These are phyloP conservation scores for Geotrichum carabidarum DNA, from an alignment of 1,139 yeast species.

Conservation along the genomic window DNA sequence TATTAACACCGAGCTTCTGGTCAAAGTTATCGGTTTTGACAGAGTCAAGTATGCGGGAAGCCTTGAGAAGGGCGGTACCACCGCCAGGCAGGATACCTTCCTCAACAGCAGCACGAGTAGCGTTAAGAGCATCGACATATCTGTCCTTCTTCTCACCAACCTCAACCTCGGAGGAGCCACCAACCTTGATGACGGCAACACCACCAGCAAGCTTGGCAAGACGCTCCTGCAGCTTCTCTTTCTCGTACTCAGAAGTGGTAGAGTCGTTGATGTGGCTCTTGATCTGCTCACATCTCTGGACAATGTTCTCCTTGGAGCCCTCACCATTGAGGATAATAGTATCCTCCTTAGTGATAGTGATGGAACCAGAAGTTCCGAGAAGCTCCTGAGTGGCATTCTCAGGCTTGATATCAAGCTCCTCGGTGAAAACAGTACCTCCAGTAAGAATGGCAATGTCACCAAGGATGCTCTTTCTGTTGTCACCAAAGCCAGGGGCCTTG, in stretches of 20 bases:
- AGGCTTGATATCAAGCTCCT: constrained; percentile 95
- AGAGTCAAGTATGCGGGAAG: constrained; percentile 72
- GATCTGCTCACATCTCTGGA: constrained; percentile 94
- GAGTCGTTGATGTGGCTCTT: constrained; percentile 70
- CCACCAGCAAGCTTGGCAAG: constrained; percentile 98
- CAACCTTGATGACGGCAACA: constrained; percentile 97
- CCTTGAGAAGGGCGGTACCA: constrained; percentile 97
- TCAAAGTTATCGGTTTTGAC: constrained; percentile 89
- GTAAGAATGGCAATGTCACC: constrained; percentile 97
- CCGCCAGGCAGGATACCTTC: constrained; percentile 99
- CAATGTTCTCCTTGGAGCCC: constrained; percentile 83
- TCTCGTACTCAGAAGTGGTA: constrained; percentile 87
- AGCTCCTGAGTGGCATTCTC: constrained; percentile 91
- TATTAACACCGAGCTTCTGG: constrained; percentile 96
- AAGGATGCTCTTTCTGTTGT: constrained; percentile 94
- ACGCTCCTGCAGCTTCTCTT: constrained; percentile 97
- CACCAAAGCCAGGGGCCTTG: constrained; percentile 99
- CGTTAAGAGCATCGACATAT: constrained; percentile 97
- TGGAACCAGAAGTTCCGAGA: constrained; percentile 88
- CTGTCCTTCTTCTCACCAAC: constrained; percentile 99
- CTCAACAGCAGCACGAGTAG: constrained; percentile 99
- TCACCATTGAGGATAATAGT: constrained; percentile 94
- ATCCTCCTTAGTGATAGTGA: constrained; percentile 95
- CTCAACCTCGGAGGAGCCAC: constrained; percentile 97
- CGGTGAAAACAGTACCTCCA: constrained; percentile 98